Evolutionary conservation across 2,329 filamentous ascomycete genomes (phyloP).

Genomic region (Diplodia sapinea): DNA sequence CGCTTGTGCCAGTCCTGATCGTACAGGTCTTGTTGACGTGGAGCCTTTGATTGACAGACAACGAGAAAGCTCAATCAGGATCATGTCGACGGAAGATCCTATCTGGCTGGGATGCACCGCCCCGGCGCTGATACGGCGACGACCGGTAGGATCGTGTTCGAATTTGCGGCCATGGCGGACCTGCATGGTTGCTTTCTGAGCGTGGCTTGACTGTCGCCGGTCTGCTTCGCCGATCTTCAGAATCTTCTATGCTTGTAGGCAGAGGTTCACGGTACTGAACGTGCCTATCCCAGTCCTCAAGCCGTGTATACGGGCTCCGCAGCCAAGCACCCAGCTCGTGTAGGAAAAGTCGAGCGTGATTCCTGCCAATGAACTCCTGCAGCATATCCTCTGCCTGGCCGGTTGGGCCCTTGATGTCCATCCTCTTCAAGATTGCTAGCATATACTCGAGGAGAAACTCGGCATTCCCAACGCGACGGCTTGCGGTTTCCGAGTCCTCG

Average conservation of each 20-base stretch:
- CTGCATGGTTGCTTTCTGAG: background rate
- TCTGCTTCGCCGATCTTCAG: background rate
- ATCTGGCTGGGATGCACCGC: background rate
- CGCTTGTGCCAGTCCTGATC: background rate
- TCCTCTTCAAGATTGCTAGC: slow-evolving; percentile 78
- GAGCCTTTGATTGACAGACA: background rate
- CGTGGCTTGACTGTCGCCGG: background rate
- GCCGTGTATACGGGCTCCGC: slow-evolving; percentile 73
- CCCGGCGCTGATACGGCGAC: slow-evolving; percentile 20
- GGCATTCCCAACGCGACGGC: slow-evolving; percentile 68
- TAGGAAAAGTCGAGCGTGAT: slow-evolving; percentile 75
- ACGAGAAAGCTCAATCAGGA: background rate
- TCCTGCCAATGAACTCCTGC: slow-evolving; percentile 75
- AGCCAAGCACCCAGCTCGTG: slow-evolving; percentile 87
- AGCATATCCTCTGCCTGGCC: slow-evolving; percentile 82
- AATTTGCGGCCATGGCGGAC: background rate
- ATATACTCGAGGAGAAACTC: slow-evolving; percentile 89
- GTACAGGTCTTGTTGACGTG: background rate
- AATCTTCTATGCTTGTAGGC: slow-evolving; percentile 15
- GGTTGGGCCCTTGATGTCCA: slow-evolving; percentile 78
- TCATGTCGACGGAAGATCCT: background rate
- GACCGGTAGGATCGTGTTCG: background rate
- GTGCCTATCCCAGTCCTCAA: slow-evolving; percentile 79
- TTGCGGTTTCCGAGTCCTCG: slow-evolving; percentile 38
- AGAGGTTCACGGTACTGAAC: slow-evolving; percentile 68